Evolutionary conservation across 495 filamentous ascomycete genomes (phyloP), one percentile per base, ranked within the genome.

Genomic region (Penicillium manginii): DNA sequence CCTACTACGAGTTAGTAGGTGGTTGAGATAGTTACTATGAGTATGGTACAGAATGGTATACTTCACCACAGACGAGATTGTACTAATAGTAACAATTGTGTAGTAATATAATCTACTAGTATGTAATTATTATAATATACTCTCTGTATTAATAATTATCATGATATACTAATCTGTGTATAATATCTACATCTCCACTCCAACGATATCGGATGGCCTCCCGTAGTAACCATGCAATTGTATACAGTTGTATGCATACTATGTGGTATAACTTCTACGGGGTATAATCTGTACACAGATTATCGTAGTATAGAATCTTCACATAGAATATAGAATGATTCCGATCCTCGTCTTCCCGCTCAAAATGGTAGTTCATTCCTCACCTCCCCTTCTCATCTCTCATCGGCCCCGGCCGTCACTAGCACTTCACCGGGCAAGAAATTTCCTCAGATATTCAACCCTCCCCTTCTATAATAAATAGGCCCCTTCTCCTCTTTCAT

Each of bases 391-490:
- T 39, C 35, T 37, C 11, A 9, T 12, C 15, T n/a, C 40, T 8
- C 15, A 43, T 43, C 40, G 40, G 40, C 17, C 40, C 40, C 40
- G 40, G 40, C 40, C 40, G 40, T n/a, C 26, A 29, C n/a, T n/a
- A n/a, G n/a, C n/a, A n/a, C n/a, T 29, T 29, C 26, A 29, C 26
- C 26, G 26, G 26, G 26, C 9, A 8, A 8, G 26, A 29, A 29
- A 29, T 29, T 29, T 29, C 26, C 26, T 29, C 26, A 8, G 26
- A 29, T 2, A 29, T 29, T 43, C 40, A 12, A 4, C 17, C 14
- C 8, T n/a, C 14, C n/a, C 40, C 17, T 43, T n/a, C 40, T 43
- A 2, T n/a, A 43, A 8, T 50, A 55, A 54, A 43, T 53, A 49
- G 43, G n/a, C 17, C 14, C 8, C 8, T 43, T n/a, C 17, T 6